These are phyloP conservation scores for Bacterosira constricta DNA, from an alignment of 108 stramenopile genomes.

Conservation along the genomic window DNA sequence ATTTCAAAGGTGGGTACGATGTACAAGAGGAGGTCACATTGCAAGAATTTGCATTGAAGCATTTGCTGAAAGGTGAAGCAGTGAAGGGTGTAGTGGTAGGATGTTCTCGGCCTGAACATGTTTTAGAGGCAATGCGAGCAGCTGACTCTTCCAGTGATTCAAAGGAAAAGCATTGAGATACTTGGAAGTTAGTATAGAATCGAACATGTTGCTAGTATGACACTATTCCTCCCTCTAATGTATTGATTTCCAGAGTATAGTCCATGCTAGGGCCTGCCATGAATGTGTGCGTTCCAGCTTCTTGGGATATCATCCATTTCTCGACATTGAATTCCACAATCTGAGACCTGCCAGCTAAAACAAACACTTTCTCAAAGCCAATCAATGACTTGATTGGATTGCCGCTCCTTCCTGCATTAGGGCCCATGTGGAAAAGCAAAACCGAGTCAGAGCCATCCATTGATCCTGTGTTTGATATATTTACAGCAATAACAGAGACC, in stretches of 20 bases:
- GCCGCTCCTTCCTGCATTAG: neutral
- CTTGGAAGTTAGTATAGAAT: too few species aligned
- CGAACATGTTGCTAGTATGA: too few species aligned
- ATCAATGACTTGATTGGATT: conserved; percentile 15
- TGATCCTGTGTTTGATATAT: conserved; percentile 40
- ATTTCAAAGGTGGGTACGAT: conserved; percentile 47
- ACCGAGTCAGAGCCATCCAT: conserved; percentile 44
- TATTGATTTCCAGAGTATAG: too few species aligned
- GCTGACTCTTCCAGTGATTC: conserved; percentile 28
- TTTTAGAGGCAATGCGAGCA: conserved; percentile 42
- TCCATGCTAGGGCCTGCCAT: too few species aligned
- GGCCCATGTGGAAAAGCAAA: conserved; percentile 31
- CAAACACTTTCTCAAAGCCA: conserved; percentile 26
- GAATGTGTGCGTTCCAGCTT: too few species aligned
- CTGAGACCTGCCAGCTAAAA: neutral
- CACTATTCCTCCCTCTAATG: too few species aligned
- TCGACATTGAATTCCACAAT: neutral
- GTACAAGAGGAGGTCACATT: conserved; percentile 63
- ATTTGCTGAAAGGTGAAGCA: conserved; percentile 49
- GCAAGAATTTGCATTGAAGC: conserved; percentile 75
- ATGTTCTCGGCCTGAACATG: conserved; percentile 47
- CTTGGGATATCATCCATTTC: too few species aligned
- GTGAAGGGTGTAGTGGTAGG: conserved; percentile 42
- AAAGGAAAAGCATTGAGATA: neutral
- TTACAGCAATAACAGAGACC: conserved; percentile 1